Evolutionary conservation across 306 rosid species (phyloP).

Genomic region (Ammopiptanthus mongolicus): DNA sequence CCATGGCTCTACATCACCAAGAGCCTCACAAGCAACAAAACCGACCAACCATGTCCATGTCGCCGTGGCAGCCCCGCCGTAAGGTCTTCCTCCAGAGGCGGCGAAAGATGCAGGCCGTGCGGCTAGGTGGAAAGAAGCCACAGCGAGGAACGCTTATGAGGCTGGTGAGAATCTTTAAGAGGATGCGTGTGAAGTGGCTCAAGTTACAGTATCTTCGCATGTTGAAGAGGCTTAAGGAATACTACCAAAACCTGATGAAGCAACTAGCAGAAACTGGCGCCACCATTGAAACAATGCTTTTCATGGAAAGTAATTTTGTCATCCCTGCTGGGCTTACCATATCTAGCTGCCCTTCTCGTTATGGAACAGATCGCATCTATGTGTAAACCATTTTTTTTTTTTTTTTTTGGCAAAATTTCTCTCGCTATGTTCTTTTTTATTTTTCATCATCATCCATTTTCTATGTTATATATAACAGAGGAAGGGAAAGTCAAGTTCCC

Average conservation of each 20-base stretch:
- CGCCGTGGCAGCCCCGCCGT: slow-evolving; percentile 22
- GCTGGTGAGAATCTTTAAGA: slow-evolving; percentile 29
- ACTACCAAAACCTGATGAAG: slow-evolving; percentile 32
- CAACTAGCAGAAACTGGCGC: slow-evolving; percentile 47
- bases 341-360: slow-evolving; percentile 37
- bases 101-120: slow-evolving; percentile 30
- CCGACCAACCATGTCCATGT: neutral
- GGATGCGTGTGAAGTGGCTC: slow-evolving; percentile 49
- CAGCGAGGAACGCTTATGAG: slow-evolving; percentile 15
- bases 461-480: too few species aligned
- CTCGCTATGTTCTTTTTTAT: neutral
- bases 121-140: slow-evolving; percentile 50
- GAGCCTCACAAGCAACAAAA: neutral
- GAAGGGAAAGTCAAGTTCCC: too few species aligned
- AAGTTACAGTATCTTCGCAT: slow-evolving; percentile 40
- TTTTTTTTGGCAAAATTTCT: neutral
- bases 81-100: slow-evolving; percentile 34
- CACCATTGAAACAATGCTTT: slow-evolving; percentile 41
- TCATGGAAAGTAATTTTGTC: slow-evolving; percentile 59
- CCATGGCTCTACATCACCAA: slow-evolving; percentile 38
- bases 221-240: slow-evolving; percentile 43
- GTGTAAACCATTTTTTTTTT: slow-evolving; percentile 14
- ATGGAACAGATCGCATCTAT: slow-evolving; percentile 37
- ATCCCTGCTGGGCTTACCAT: slow-evolving; percentile 55
- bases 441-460: neutral